Conservation (phyloP, 257 asterid genomes). For the Nicotiana benthamiana region DNA sequence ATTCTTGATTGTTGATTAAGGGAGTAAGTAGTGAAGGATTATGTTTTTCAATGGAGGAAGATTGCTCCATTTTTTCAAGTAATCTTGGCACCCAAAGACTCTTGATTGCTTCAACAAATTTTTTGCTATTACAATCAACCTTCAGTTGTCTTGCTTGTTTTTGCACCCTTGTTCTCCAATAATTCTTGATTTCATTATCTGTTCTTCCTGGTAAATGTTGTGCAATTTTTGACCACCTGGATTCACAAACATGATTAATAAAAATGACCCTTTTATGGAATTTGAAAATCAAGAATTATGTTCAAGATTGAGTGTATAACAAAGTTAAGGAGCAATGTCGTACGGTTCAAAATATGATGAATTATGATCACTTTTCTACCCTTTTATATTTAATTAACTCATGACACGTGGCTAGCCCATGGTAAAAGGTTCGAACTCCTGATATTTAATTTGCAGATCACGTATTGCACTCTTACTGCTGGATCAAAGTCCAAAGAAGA, state of each 20-base stretch:
- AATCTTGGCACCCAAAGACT: constrained; percentile 66
- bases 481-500: too few relatives aligned
- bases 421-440: too few relatives aligned
- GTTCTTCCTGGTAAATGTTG: constrained; percentile 77
- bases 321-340: too few relatives aligned
- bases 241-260: not conserved
- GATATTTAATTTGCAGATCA: too few relatives aligned
- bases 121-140: constrained; percentile 65
- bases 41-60: constrained; percentile 30
- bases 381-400: too few relatives aligned
- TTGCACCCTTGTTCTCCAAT: constrained; percentile 88
- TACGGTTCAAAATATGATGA: too few relatives aligned
- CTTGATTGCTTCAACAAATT: constrained; percentile 57
- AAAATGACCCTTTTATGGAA: not conserved
- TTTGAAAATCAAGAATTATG: not conserved
- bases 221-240: constrained; percentile 83
- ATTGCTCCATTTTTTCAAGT: constrained; percentile 47
- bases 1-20: constrained; percentile 10
- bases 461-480: too few relatives aligned
- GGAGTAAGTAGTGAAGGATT: constrained; percentile 12
- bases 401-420: too few relatives aligned
- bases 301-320: not conserved
- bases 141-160: constrained; percentile 80
- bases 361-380: too few relatives aligned
- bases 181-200: constrained; percentile 78